Evolutionary conservation across 306 rosid species (phyloP), one percentile per base, ranked within the genome.

Genomic region (Mimosa bimucronata): DNA sequence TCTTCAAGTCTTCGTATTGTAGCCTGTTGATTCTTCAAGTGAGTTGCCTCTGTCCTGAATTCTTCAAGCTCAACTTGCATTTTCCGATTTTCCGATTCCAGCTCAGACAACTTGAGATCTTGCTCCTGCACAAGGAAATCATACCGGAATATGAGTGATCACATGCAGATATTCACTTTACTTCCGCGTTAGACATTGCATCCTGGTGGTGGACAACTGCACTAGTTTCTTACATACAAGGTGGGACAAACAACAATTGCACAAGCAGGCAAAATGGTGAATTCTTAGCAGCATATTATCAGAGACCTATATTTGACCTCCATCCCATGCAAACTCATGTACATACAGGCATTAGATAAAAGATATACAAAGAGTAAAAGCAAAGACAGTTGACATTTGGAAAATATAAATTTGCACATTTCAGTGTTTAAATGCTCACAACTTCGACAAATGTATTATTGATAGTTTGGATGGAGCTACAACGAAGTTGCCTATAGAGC

Each of bases 21-120:
- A 81, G 97, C 99, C 87, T 93, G 99, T 88, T 95, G 99, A 89
- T 93, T 95, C 88, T 91, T 95, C 73, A 95, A 86, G 92, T 95
- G 97, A 77, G 98, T 87, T 78, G 99, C 94, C 88, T 95, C 99
- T 48, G 99, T 91, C 87, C 99, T 86, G 82, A 90, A 95, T 83
- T 95, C 99, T 86, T 95, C 99, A 76, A 95, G 99, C 85, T 95
- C 99, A 64, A 95, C 94, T 91, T 95, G 94, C 99, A 95, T 95
- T 90, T 93, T 93, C 73, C 93, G 86, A 86, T 95, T 95, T 78
- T 93, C 98, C 74, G 97, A 93, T 83, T 95, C 99, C 82, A 91
- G 58, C 67, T 93, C 99, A 44, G 97, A 90, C 81, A 93, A 71
- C 83, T 93, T 93, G 81, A 89, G 62, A 90, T 91, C 98, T 91